These are phyloP conservation scores for Capsicum rhomboideum DNA, from an alignment of 257 asterid species.

Conservation along the genomic window DNA sequence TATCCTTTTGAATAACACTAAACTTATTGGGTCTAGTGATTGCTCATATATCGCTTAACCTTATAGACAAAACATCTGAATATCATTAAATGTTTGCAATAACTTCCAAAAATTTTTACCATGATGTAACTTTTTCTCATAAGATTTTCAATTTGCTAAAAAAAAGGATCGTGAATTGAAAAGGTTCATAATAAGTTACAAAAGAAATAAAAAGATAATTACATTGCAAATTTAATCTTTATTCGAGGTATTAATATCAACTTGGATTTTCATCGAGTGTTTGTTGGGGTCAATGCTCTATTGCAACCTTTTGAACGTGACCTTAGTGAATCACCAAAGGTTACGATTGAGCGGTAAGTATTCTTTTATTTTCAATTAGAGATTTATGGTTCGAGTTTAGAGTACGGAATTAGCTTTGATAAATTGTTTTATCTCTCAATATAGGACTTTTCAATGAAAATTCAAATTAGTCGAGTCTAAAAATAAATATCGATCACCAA, in stretches of 20 bases:
- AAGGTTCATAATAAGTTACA: not conserved
- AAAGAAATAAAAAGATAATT: not conserved
- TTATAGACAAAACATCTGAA: not conserved
- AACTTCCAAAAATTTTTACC: not conserved
- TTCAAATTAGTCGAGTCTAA: too few relatives aligned
- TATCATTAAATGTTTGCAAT: not conserved
- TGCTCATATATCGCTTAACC: not conserved
- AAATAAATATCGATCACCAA: not conserved
- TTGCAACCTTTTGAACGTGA: conserved; percentile 1
- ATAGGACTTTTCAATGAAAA: too few relatives aligned
- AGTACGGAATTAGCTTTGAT: not conserved
- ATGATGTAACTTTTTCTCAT: too few relatives aligned
- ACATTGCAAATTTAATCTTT: not conserved
- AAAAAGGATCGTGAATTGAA: too few relatives aligned
- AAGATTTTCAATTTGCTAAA: too few relatives aligned
- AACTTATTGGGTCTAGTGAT: not conserved
- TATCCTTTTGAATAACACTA: not conserved
- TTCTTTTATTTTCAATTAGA: not conserved
- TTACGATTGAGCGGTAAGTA: not conserved
- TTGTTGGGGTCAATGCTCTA: conserved; percentile 16
- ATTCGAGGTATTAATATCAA: not conserved
- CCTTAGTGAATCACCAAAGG: not conserved
- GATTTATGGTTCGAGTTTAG: fast-evolving
- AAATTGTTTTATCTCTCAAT: too few relatives aligned
- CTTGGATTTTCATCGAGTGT: conserved; percentile 12